A percentile compares a stretch with the other conserved stretches of the same genome.
phyloP scores from a whole-genome alignment of 768 basidiomycete genomes.

The Russula griseocarnosa region DNA sequence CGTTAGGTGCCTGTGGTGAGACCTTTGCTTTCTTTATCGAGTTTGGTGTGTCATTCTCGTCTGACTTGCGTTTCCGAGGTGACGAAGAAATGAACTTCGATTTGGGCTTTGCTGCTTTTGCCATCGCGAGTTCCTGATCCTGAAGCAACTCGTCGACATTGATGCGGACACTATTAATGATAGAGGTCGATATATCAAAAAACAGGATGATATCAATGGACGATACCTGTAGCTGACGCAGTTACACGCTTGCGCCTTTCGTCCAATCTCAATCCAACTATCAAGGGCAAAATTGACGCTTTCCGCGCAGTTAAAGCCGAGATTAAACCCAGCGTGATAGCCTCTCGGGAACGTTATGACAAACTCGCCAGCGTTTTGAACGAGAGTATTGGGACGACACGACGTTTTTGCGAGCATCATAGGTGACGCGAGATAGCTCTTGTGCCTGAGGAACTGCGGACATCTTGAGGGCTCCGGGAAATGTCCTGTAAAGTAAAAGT shows the following conservation, averaged over 20 bases:
- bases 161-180: conserved; percentile 70
- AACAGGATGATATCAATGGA: background rate
- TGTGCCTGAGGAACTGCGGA: conserved; percentile 93
- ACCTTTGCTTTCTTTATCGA: conserved; percentile 50
- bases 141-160: conserved; percentile 83
- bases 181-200: conserved; percentile 21
- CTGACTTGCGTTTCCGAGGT: conserved; percentile 41
- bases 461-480: conserved; percentile 84
- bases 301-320: conserved; percentile 95
- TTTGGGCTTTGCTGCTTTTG: conserved; percentile 26
- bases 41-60: conserved; percentile 38
- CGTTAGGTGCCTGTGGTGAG: conserved; percentile 30
- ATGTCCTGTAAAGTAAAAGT: conserved; percentile 49
- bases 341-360: conserved; percentile 93
- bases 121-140: conserved; percentile 54
- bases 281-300: conserved; percentile 96
- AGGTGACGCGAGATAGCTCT: conserved; percentile 91
- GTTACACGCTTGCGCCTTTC: conserved; percentile 70
- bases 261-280: conserved; percentile 87
- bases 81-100: conserved; percentile 25
- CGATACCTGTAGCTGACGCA: conserved; percentile 70
- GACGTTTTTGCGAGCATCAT: conserved; percentile 72
- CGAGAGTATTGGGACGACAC: conserved; percentile 78
- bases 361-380: conserved; percentile 93
- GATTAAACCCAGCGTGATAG: conserved; percentile 95